Percentiles rank a stretch among this genome's conserved stretches.
Conservation (phyloP, 1,284 basidiomycete genomes). For the Tremellales sp. region DNA sequence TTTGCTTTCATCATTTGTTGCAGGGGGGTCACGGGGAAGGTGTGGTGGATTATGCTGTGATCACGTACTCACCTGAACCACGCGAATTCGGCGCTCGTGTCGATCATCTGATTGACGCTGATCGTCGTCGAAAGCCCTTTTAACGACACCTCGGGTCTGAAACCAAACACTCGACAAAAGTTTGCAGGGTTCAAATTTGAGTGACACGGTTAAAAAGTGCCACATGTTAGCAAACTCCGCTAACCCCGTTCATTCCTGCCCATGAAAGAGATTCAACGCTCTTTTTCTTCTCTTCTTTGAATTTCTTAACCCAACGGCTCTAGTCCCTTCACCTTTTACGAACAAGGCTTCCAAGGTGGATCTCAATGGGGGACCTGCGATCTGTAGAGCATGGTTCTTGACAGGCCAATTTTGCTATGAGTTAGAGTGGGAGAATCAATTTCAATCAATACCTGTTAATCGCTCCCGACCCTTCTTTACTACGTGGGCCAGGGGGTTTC, state of each 20-base stretch:
- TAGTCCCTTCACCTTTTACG: not conserved
- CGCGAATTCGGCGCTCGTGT: no score
- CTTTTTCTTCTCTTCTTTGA: not conserved
- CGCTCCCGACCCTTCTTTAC: constrained; percentile 12
- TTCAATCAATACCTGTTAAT: constrained; percentile 18
- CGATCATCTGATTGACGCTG: no score
- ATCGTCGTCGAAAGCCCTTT: no score
- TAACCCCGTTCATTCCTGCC: no score
- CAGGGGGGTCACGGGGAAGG: constrained; percentile 2
- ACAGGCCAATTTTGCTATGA: not conserved
- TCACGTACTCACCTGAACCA: no score
- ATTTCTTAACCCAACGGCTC: not conserved
- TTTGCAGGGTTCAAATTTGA: no score
- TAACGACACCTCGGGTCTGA: no score
- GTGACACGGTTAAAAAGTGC: no score
- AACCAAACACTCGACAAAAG: no score
- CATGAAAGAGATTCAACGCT: not conserved
- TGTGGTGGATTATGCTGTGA: not conserved
- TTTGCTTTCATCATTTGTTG: constrained; percentile 19
- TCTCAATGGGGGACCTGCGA: constrained; percentile 4
- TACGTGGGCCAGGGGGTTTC: constrained; percentile 13
- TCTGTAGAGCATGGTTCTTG: constrained; percentile 3
- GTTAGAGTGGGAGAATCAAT: constrained; percentile 7
- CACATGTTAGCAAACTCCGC: no score
- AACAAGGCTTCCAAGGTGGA: not conserved